Conservation (phyloP, 768 basidiomycete species). For the Mycena indigotica region DNA sequence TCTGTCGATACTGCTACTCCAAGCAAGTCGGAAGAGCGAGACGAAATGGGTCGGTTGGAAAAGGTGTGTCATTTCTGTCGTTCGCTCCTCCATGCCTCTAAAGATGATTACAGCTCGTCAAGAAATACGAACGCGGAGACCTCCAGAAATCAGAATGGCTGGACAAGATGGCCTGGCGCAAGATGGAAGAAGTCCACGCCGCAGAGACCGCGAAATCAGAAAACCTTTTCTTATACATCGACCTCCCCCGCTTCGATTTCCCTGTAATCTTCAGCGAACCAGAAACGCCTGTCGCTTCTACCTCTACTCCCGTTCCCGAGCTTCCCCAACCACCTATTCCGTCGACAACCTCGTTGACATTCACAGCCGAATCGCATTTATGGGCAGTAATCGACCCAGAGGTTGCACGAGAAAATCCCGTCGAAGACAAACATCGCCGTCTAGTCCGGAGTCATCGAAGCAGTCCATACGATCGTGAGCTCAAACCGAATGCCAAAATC, state of each 20-base stretch:
- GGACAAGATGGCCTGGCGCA: conserved; percentile 88
- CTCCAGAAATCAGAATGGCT: conserved; percentile 95
- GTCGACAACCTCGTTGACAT: conserved; percentile 49
- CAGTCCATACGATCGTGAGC: conserved; percentile 90
- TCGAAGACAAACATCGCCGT: conserved; percentile 95
- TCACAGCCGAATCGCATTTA: conserved; percentile 67
- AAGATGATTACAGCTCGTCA: conserved; percentile 84
- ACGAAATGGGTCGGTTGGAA: conserved; percentile 95
- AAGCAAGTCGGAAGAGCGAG: conserved; percentile 76
- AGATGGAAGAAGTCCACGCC: conserved; percentile 93
- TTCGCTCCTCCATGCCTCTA: conserved; percentile 33
- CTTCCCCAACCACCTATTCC: conserved; percentile 46
- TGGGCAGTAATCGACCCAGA: conserved; percentile 95
- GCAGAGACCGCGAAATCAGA: conserved; percentile 90
- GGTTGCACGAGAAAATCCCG: conserved; percentile 88
- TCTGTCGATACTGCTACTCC: conserved; percentile 81
- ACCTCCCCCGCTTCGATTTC: conserved; percentile 95
- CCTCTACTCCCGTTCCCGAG: conserved; percentile 43
- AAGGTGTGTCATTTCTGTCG: conserved; percentile 53
- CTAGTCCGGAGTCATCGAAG: conserved; percentile 93
- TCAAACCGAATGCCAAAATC: conserved; percentile 96
- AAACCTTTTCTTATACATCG: conserved; percentile 94
- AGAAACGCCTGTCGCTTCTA: conserved; percentile 44
- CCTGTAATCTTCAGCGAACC: conserved; percentile 95
- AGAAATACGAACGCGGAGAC: conserved; percentile 95